Percentiles rank a stretch among this genome's conserved stretches.
Evolutionary conservation across 2,329 filamentous ascomycete species (phyloP).

Genomic region (Blastomyces gilchristii): DNA sequence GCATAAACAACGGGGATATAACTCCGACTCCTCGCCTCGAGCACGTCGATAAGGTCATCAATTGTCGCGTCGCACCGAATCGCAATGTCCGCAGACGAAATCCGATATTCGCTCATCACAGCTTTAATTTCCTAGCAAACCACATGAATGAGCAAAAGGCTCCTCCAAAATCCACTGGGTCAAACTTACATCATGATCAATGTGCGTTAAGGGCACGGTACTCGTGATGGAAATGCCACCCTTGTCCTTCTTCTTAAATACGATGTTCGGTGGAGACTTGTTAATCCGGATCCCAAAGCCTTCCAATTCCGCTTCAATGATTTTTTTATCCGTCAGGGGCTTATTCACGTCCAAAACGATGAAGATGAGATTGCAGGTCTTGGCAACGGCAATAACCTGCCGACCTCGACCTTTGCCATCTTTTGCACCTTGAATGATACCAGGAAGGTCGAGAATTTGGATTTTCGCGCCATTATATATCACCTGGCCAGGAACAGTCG

Average conservation of each 20-base stretch:
- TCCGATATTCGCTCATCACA: conserved; percentile 94
- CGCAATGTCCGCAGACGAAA: conserved; percentile 91
- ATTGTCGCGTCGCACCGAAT: conserved; percentile 97
- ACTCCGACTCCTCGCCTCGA: conserved; percentile 86
- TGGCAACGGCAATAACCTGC: conserved; percentile 96
- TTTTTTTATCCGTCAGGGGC: conserved; percentile 87
- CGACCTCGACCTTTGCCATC: conserved; percentile 95
- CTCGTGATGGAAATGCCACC: conserved; percentile 93
- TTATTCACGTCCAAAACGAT: conserved; percentile 99
- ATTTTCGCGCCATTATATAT: conserved; percentile 94
- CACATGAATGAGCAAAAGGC: conserved; percentile 1
- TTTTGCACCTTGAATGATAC: conserved; percentile 98
- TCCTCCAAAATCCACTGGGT: not conserved
- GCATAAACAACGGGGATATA: conserved; percentile 99
- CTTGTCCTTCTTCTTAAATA: conserved; percentile 99
- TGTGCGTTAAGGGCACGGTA: conserved; percentile 83
- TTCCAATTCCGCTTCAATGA: conserved; percentile 91
- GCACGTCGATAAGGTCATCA: conserved; percentile 89
- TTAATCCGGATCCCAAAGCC: conserved; percentile 97
- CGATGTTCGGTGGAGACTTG: conserved; percentile 92
- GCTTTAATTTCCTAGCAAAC: conserved; percentile 71
- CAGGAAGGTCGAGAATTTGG: conserved; percentile 95
- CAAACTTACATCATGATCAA: conserved; percentile 60
- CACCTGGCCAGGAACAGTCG: conserved; percentile 92
- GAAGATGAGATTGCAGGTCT: conserved; percentile 97